A percentile compares a stretch with the other conserved stretches of the same genome.
Conservation (phyloP, 257 asterid species). For the Solanum sparsipilum region DNA sequence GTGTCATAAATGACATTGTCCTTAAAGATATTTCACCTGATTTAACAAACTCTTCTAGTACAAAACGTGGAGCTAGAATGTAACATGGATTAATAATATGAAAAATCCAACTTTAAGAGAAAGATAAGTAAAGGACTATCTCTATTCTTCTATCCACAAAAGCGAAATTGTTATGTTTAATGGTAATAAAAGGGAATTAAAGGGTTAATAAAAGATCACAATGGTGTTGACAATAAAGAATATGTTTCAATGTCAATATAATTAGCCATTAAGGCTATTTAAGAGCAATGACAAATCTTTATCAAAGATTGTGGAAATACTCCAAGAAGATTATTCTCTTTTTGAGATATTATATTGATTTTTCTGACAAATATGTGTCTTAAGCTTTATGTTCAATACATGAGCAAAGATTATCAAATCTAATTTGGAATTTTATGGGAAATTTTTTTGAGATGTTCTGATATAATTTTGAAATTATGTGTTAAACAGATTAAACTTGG, state of each 20-base stretch:
- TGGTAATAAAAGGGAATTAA: not conserved
- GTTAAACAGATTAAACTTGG: not conserved
- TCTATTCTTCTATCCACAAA: not conserved
- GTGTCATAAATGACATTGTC: too few relatives aligned
- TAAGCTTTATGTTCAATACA: not conserved
- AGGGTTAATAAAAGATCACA: not conserved
- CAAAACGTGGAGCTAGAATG: fast-evolving
- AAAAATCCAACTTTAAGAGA: too few relatives aligned
- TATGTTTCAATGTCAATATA: not conserved
- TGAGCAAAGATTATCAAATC: not conserved
- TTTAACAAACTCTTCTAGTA: too few relatives aligned
- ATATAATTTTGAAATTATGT: not conserved
- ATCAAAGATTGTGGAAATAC: not conserved
- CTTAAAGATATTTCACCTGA: fast-evolving
- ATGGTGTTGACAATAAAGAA: not conserved
- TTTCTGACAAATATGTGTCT: too few relatives aligned
- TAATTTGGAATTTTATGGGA: not conserved
- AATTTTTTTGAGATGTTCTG: too few relatives aligned
- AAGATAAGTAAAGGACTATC: not conserved
- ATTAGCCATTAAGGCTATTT: not conserved
- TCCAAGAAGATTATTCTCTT: too few relatives aligned
- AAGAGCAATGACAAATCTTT: not conserved
- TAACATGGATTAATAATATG: too few relatives aligned
- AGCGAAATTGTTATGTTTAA: not conserved
- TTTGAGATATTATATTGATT: too few relatives aligned